These are phyloP conservation scores for Populus deltoides DNA, from an alignment of 345 rosid species.

Conservation along the genomic window DNA sequence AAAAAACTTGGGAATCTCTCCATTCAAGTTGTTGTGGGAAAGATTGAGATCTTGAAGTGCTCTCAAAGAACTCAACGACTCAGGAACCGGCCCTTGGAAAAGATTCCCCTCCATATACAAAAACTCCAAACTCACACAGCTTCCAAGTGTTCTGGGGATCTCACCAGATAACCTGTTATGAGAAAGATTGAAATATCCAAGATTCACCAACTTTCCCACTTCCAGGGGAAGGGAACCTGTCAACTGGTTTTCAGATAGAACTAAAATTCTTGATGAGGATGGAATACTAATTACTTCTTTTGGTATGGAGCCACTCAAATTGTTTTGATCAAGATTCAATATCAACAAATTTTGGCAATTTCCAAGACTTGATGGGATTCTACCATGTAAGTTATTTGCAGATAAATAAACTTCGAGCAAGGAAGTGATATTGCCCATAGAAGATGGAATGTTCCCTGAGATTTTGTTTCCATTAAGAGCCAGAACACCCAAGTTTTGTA, in stretches of 20 bases:
- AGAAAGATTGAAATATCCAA: not conserved
- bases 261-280: not conserved
- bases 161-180: slow-evolving; percentile 8
- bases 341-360: not conserved
- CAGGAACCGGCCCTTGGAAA: slow-evolving; percentile 7
- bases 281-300: not conserved
- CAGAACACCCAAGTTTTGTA: not conserved
- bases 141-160: slow-evolving; percentile 10
- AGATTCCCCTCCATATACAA: slow-evolving; percentile 4
- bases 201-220: not conserved
- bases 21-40: slow-evolving; percentile 11
- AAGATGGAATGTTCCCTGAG: not conserved
- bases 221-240: not conserved
- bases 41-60: slow-evolving; percentile 5
- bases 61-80: slow-evolving; percentile 1
- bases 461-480: not conserved
- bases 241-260: not conserved
- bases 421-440: not conserved
- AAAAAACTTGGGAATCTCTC: slow-evolving; percentile 3
- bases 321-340: not conserved
- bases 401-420: not conserved
- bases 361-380: not conserved
- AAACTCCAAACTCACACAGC: slow-evolving; percentile 2
- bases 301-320: not conserved
- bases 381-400: not conserved